phyloP scores from a whole-genome alignment of 1,284 basidiomycete species.

The Ganoderma boninense region DNA sequence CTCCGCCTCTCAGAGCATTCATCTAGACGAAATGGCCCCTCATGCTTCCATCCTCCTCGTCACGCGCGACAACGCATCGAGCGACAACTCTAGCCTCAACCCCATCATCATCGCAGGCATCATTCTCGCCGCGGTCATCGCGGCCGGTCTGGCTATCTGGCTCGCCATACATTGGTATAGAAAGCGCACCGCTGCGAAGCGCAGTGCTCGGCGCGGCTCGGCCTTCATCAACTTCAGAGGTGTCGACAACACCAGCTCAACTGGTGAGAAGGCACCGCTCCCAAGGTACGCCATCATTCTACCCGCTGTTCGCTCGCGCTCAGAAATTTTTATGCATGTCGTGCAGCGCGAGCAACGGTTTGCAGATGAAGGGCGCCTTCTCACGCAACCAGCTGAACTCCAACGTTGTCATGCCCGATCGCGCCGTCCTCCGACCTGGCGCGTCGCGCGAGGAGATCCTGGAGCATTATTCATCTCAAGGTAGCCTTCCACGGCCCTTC shows the following conservation, averaged over 20 bases:
- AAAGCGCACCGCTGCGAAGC: slow-evolving; percentile 47
- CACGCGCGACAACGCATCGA: slow-evolving; percentile 17
- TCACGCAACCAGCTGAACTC: slow-evolving; percentile 53
- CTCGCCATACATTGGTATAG: slow-evolving; percentile 49
- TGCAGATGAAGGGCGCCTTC: slow-evolving; percentile 42
- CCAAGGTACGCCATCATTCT: slow-evolving; percentile 27
- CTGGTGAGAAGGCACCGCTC: slow-evolving; percentile 25
- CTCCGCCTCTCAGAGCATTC: neutral
- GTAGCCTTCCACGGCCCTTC: slow-evolving; percentile 58
- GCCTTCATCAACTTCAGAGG: slow-evolving; percentile 59
- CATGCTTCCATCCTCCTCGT: slow-evolving; percentile 11
- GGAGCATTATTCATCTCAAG: slow-evolving; percentile 54
- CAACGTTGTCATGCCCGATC: slow-evolving; percentile 61
- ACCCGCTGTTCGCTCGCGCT: slow-evolving; percentile 12
- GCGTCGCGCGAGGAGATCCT: slow-evolving; percentile 52
- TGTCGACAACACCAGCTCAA: slow-evolving; percentile 44
- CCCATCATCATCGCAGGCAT: slow-evolving; percentile 58
- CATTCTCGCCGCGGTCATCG: slow-evolving; percentile 50
- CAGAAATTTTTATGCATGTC: neutral
- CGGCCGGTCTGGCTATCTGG: slow-evolving; percentile 50
- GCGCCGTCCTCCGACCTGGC: slow-evolving; percentile 49
- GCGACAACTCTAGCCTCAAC: slow-evolving; percentile 26
- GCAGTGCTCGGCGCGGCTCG: slow-evolving; percentile 47
- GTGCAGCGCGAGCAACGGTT: slow-evolving; percentile 22
- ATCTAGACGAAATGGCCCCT: slow-evolving; percentile 24